Conservation (phyloP, 371 early-diverging fungal genomes). For the Mucor sp. region DNA sequence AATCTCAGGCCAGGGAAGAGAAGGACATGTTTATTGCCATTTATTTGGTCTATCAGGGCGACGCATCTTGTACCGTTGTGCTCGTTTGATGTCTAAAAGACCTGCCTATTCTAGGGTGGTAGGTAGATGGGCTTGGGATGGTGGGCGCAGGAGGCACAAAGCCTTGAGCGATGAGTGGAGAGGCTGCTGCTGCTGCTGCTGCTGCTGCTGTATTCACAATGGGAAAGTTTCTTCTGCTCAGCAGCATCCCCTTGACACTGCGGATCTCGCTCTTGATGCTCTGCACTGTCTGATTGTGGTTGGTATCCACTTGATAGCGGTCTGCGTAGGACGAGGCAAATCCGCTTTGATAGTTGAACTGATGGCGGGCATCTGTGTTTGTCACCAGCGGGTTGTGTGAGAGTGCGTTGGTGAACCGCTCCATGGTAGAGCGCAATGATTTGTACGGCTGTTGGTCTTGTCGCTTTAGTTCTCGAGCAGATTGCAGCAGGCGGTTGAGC, state of each 20-base stretch:
- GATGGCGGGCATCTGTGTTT: neutral
- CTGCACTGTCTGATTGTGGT: conserved; percentile 13
- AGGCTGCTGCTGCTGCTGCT: too few relatives aligned
- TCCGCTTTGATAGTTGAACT: conserved; percentile 5
- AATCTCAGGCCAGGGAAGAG: too few relatives aligned
- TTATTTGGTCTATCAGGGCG: neutral
- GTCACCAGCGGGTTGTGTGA: neutral
- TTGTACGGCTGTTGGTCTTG: neutral
- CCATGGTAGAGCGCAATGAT: neutral
- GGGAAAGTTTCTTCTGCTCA: conserved; percentile 37
- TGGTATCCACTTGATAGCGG: neutral
- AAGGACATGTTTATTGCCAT: neutral
- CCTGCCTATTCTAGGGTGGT: conserved; percentile 19
- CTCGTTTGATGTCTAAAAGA: neutral
- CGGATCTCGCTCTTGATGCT: conserved; percentile 34
- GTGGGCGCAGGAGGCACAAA: conserved; percentile 1
- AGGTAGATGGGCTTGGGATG: neutral
- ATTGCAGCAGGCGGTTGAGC: neutral
- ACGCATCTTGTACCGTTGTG: neutral
- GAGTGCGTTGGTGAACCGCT: neutral
- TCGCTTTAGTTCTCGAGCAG: neutral
- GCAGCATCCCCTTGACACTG: conserved; percentile 27
- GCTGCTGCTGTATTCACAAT: neutral
- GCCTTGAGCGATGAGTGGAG: neutral
- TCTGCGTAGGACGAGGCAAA: conserved; percentile 13